A percentile compares a stretch with the other conserved stretches of the same genome.
Evolutionary conservation across 805 yeast genomes (phyloP).

Genomic region (Schwanniomyces occidentalis): DNA sequence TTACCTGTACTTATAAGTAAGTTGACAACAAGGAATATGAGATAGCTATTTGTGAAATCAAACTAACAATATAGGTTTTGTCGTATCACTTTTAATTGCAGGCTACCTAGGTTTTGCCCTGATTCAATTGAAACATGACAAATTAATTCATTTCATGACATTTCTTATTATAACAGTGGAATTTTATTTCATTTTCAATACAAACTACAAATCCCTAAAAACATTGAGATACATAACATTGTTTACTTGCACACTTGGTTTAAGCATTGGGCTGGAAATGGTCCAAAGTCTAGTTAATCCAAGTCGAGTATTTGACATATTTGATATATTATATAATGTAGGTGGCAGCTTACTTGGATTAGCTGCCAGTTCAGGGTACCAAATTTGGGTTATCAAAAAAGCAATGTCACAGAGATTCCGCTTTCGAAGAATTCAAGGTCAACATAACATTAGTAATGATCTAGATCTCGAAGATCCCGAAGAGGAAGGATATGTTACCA

Average conservation of each 20-base stretch:
- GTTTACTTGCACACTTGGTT: slow-evolving; percentile 46
- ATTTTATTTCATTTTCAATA: slow-evolving; percentile 47
- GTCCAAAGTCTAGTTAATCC: slow-evolving; percentile 49
- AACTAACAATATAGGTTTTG: slow-evolving; percentile 23
- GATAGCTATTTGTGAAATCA: not conserved
- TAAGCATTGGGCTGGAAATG: slow-evolving; percentile 51
- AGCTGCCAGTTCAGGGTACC: slow-evolving; percentile 11
- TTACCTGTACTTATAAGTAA: slow-evolving; percentile 21
- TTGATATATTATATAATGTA: slow-evolving; percentile 44
- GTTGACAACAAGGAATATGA: slow-evolving; percentile 8
- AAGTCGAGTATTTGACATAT: slow-evolving; percentile 46
- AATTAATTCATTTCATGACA: slow-evolving; percentile 47
- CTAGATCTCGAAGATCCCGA: slow-evolving; percentile 1
- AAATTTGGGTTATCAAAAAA: slow-evolving; percentile 5
- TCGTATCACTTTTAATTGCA: slow-evolving; percentile 25
- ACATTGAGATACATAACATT: slow-evolving; percentile 36
- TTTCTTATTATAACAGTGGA: slow-evolving; percentile 50
- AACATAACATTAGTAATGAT: not conserved
- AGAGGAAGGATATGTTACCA: slow-evolving; percentile 19
- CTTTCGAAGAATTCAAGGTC: not conserved
- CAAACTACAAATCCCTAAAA: slow-evolving; percentile 27
- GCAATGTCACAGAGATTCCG: slow-evolving; percentile 3
- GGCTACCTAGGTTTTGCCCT: slow-evolving; percentile 54
- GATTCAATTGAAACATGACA: slow-evolving; percentile 50
- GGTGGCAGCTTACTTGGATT: slow-evolving; percentile 32